phyloP scores from a whole-genome alignment of 306 rosid species.

The Pachyrhizus erosus region DNA sequence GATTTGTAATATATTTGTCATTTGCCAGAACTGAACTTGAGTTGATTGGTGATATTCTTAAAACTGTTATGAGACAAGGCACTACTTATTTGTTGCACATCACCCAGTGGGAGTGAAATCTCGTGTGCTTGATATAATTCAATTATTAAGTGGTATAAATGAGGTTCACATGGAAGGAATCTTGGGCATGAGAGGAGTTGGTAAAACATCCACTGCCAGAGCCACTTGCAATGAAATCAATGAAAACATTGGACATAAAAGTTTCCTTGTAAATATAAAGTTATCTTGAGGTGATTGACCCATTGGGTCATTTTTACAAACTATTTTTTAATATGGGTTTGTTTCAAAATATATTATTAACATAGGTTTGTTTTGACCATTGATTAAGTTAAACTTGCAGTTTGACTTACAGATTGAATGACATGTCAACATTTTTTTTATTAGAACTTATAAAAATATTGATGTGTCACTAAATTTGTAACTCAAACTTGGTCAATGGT shows the following conservation, averaged over 20 bases:
- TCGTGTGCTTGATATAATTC: not conserved
- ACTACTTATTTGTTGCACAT: conserved; percentile 6
- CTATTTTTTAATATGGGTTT: no score
- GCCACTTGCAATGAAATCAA: conserved; percentile 19
- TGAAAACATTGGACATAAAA: not conserved
- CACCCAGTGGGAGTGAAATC: conserved; percentile 13
- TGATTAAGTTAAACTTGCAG: no score
- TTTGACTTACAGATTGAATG: no score
- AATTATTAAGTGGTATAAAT: conserved; percentile 10
- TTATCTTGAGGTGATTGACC: conserved; percentile 6
- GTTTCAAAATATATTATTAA: no score
- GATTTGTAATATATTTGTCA: not conserved
- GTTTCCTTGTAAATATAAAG: not conserved
- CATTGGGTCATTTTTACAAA: no score
- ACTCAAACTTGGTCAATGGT: no score
- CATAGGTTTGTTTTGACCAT: no score
- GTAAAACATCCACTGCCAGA: not conserved
- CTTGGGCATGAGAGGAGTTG: not conserved
- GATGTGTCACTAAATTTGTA: no score
- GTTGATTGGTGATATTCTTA: no score
- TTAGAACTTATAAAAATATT: no score
- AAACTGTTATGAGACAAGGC: not conserved
- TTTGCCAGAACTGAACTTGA: no score
- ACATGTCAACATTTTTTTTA: no score
- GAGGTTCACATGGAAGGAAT: conserved; percentile 3